phyloP scores from a whole-genome alignment of 2,329 filamentous ascomycete species.

The Cadophora luteo-olivacea region DNA sequence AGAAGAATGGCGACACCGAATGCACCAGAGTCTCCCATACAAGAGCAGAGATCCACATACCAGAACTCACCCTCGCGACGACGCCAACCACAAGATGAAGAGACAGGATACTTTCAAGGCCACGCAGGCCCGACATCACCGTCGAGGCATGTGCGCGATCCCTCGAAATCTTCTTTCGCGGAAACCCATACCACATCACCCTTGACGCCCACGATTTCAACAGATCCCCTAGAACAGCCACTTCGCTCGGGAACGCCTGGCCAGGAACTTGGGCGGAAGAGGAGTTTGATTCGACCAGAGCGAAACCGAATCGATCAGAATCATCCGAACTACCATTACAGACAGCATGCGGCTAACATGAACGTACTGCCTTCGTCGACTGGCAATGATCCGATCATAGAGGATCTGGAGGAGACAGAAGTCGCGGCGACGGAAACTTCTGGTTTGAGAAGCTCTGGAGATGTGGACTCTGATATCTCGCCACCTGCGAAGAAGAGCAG shows the following conservation, averaged over 20 bases:
- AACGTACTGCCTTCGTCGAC: conserved; percentile 87
- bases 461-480: conserved; percentile 40
- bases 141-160: conserved; percentile 57
- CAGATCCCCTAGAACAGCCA: conserved; percentile 51
- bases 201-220: conserved; percentile 53
- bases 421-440: conserved; percentile 41
- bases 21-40: conserved; percentile 61
- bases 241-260: conserved; percentile 32
- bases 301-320: conserved; percentile 83
- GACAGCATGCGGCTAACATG: conserved; percentile 94
- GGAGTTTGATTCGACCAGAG: conserved; percentile 89
- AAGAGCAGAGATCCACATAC: conserved; percentile 68
- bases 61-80: conserved; percentile 73
- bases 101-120: conserved; percentile 56
- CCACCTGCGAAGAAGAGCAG: conserved; percentile 36
- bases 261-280: conserved; percentile 68
- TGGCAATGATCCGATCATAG: conserved; percentile 86
- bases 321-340: conserved; percentile 95
- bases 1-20: conserved; percentile 63
- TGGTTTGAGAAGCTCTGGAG: conserved; percentile 42
- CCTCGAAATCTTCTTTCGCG: conserved; percentile 63
- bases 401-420: conserved; percentile 74
- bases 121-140: conserved; percentile 28
- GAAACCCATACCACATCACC: conserved; percentile 60
- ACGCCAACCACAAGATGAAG: conserved; percentile 70